Base-by-base conservation (phyloP, 768 basidiomycete species). In the Boletus reticulatus region DNA sequence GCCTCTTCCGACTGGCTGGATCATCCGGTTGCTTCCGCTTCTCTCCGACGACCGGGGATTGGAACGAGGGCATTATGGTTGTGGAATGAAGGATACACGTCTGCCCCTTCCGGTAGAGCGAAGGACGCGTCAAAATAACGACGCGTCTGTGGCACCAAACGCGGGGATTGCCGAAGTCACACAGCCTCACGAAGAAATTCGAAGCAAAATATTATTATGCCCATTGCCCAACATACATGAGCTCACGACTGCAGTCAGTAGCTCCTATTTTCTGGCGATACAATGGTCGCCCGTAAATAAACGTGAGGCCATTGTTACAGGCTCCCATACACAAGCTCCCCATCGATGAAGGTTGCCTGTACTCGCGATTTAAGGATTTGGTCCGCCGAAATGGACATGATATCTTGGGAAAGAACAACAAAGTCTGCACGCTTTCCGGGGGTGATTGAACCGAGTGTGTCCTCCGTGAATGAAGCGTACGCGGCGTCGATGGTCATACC, bases 361-460 rank as follows among this genome's bases (percentile, higher is more conserved):
- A 92, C 89, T 58, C 79, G 78, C 7, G 91, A 88, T 19, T 75
- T 64, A 29, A 94, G 76, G 34, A 97, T 85, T 44, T 84, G 75
- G 44, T 75, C 62, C 3, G 69, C 68, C 3, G 83, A 76, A 13
- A 93, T 70, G 14, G 73, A 72, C 87, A 95, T 88, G 59, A 96
- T 87, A 68, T 97, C 86, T 57, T 83, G 83, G 7, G 89, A 88
- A 55, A 94, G 78, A 16, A 97, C 76, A n/a, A 89, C 85, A 61
- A 87, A 90, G 70, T 98, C 94, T 7, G 92, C 94, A 31, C 80
- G 77, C 66, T 93, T 94, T 17, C 93, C 92, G 2, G 79, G 70
- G 39, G 81, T 80, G 38, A 97, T 78, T 4, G 89, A 89, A n/a
- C 94, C 94, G 10, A 91, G 77, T 4, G 64, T 73, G 41, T 79